Conservation (phyloP, 345 rosid genomes). For the Clarkia xantiana region DNA sequence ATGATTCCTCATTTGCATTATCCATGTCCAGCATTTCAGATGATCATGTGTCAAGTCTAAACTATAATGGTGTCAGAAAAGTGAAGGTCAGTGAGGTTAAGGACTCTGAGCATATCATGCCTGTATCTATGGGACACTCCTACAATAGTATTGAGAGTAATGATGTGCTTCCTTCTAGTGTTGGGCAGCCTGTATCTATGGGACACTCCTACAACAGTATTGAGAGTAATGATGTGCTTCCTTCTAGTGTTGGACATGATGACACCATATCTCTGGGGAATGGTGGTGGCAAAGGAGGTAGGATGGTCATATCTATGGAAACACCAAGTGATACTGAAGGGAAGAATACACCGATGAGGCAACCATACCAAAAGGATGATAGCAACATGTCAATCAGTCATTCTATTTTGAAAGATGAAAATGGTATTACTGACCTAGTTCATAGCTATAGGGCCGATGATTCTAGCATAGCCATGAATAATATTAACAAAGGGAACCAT, state of each 20-base stretch:
- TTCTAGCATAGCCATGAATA: slow-evolving; percentile 28
- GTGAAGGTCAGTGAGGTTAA: slow-evolving; percentile 62
- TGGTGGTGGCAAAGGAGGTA: slow-evolving; percentile 35
- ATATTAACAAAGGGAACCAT: slow-evolving; percentile 21
- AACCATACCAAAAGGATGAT: slow-evolving; percentile 27
- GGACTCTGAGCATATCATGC: slow-evolving; percentile 28
- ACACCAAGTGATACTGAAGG: slow-evolving; percentile 27
- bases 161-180: slow-evolving; percentile 33
- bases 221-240: slow-evolving; percentile 27
- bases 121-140: slow-evolving; percentile 28
- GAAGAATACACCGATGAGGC: slow-evolving; percentile 25
- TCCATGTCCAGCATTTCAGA: slow-evolving; percentile 48
- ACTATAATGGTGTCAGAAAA: slow-evolving; percentile 53
- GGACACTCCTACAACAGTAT: slow-evolving; percentile 19
- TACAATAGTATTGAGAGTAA: slow-evolving; percentile 20
- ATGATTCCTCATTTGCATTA: slow-evolving; percentile 41
- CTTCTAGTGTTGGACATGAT: slow-evolving; percentile 35
- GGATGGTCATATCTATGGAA: slow-evolving; percentile 22
- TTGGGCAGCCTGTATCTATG: no score
- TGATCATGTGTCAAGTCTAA: slow-evolving; percentile 36
- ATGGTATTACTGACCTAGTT: slow-evolving; percentile 27
- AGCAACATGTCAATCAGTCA: slow-evolving; percentile 22
- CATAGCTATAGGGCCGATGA: slow-evolving; percentile 30
- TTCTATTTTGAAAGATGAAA: slow-evolving; percentile 24
- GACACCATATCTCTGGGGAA: slow-evolving; percentile 49